phyloP scores from a whole-genome alignment of 805 yeast genomes.

The Groenewaldozyma salmanticensis region DNA sequence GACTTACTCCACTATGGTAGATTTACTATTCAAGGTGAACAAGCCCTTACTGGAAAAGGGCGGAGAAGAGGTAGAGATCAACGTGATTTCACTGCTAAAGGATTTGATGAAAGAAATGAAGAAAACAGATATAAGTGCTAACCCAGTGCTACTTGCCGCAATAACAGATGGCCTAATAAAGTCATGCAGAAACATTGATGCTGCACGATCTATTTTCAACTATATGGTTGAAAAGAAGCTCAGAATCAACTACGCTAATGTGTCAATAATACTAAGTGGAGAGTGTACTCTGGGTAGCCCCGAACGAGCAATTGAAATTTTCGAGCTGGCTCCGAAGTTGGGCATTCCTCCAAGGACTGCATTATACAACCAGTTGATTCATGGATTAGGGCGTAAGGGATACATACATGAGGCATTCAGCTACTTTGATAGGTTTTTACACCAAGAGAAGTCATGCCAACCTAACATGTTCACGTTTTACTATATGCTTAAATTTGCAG shows the following conservation, averaged over 20 bases:
- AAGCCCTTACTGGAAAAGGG: slow-evolving; percentile 21
- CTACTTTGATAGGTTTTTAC: slow-evolving; percentile 12
- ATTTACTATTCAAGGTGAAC: slow-evolving; percentile 40
- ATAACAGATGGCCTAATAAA: slow-evolving; percentile 45
- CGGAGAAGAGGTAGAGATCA: not conserved
- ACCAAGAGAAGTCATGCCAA: slow-evolving; percentile 12
- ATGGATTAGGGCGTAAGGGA: slow-evolving; percentile 15
- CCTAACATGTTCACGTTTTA: slow-evolving; percentile 23
- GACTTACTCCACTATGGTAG: slow-evolving; percentile 52
- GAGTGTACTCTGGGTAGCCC: slow-evolving; percentile 22
- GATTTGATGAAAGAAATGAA: slow-evolving; percentile 35
- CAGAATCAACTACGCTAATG: slow-evolving; percentile 19
- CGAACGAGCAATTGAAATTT: slow-evolving; percentile 15
- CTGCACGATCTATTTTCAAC: slow-evolving; percentile 44
- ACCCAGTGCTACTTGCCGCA: slow-evolving; percentile 39
- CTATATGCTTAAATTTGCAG: slow-evolving; percentile 17
- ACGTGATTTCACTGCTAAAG: slow-evolving; percentile 20
- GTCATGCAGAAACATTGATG: slow-evolving; percentile 35
- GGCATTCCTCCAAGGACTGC: slow-evolving; percentile 22
- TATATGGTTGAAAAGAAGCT: slow-evolving; percentile 29
- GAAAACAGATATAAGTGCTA: slow-evolving; percentile 30
- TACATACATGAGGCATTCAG: slow-evolving; percentile 15
- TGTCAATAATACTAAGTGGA: slow-evolving; percentile 24
- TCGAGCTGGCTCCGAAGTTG: slow-evolving; percentile 16
- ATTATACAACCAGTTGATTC: slow-evolving; percentile 24